Conservation (phyloP, 1,139 yeast genomes). For the Ogataea hybrid region DNA sequence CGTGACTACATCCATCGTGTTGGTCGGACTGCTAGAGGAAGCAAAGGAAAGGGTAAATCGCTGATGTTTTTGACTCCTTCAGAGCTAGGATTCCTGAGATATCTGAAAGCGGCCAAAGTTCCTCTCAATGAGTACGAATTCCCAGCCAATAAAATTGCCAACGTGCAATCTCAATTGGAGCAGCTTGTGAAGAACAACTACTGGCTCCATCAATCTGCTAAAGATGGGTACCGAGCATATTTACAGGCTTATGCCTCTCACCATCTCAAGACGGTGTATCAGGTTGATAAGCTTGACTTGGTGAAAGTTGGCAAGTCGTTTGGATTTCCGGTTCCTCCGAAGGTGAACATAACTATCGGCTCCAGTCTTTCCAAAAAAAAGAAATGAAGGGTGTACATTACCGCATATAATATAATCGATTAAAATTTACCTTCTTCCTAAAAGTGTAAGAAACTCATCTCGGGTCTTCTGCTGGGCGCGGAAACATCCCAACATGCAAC, state of each 20-base stretch:
- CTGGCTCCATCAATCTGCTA: constrained; percentile 93
- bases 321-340: constrained; percentile 95
- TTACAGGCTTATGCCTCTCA: constrained; percentile 97
- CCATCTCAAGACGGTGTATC: constrained; percentile 92
- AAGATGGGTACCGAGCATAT: constrained; percentile 95
- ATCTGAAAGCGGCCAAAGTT: constrained; percentile 93
- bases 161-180: constrained; percentile 90
- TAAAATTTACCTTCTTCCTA: constrained; percentile 48
- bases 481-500: constrained; percentile 96
- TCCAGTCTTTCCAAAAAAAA: constrained; percentile 61
- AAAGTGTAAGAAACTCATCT: constrained; percentile 87
- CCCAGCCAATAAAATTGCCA: constrained; percentile 90
- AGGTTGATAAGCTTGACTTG: constrained; percentile 89
- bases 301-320: constrained; percentile 93
- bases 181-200: constrained; percentile 89
- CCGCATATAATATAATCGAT: constrained; percentile 10
- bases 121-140: constrained; percentile 97
- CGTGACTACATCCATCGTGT: constrained; percentile 97
- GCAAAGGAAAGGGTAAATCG: constrained; percentile 87
- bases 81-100: constrained; percentile 91
- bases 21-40: constrained; percentile 97
- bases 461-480: constrained; percentile 91
- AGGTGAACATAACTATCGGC: constrained; percentile 93
- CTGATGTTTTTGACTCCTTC: constrained; percentile 92
- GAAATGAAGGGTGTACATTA: constrained; percentile 10